These are phyloP conservation scores for Pythium volutum DNA, from an alignment of 352 stramenopile species.

Conservation along the genomic window DNA sequence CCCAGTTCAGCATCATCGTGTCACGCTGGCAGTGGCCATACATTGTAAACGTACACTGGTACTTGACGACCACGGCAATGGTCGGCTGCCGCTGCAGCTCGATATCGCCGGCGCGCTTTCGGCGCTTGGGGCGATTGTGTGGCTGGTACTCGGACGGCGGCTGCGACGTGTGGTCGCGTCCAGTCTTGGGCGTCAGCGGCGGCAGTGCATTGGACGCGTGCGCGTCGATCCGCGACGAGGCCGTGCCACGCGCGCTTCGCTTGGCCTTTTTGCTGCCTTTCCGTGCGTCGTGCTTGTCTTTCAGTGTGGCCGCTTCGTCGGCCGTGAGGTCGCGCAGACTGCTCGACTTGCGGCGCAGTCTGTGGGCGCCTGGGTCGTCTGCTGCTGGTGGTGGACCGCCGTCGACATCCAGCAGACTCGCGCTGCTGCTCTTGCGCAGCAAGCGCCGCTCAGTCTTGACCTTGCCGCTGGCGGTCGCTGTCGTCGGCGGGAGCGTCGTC, in stretches of 20 bases:
- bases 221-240: not conserved
- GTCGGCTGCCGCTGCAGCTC: conserved; percentile 48
- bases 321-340: conserved; percentile 41
- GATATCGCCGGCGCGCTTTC: conserved; percentile 44
- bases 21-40: not conserved
- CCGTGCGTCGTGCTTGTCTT: conserved; percentile 10
- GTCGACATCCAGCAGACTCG: conserved; percentile 40
- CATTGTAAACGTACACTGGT: conserved; percentile 38
- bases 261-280: conserved; percentile 17
- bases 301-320: conserved; percentile 11
- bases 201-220: conserved; percentile 1
- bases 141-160: not conserved
- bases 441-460: conserved; percentile 22
- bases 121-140: conserved; percentile 14
- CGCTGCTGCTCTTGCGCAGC: conserved; percentile 59
- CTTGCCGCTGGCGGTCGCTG: not conserved
- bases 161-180: not conserved
- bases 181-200: conserved; percentile 25
- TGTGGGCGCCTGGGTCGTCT: conserved; percentile 25
- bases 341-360: conserved; percentile 41
- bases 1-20: not conserved
- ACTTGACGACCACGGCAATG: conserved; percentile 69
- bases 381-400: conserved; percentile 2
- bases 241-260: conserved; percentile 8
- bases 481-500: not conserved